Evolutionary conservation across 2,329 filamentous ascomycete genomes (phyloP).

Genomic region (Penicillium corylophilum): DNA sequence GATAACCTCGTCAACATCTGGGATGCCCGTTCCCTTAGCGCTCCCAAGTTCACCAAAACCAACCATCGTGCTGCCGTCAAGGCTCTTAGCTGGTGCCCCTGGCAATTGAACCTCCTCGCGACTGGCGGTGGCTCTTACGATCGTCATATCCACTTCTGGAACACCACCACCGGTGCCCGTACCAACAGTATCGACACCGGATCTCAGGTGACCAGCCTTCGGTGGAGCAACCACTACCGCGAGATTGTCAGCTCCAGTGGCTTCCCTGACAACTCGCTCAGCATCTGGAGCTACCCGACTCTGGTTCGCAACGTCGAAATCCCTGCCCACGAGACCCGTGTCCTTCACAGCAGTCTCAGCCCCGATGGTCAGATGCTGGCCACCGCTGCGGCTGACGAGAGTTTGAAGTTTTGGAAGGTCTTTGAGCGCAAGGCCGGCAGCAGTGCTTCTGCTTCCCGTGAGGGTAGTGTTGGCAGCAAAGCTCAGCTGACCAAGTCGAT

Average conservation of each 20-base stretch:
- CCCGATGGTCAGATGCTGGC: slow-evolving; percentile 98
- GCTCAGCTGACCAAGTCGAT: slow-evolving; percentile 90
- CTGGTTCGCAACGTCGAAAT: slow-evolving; percentile 97
- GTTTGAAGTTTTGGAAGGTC: slow-evolving; percentile 99
- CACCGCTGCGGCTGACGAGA: slow-evolving; percentile 93
- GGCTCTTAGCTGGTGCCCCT: slow-evolving; percentile 97
- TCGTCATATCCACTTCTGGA: slow-evolving; percentile 99
- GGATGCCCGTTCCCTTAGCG: slow-evolving; percentile 89
- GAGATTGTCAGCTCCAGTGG: slow-evolving; percentile 97
- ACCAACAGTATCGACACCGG: slow-evolving; percentile 99
- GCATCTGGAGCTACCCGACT: slow-evolving; percentile 98
- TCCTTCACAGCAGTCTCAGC: slow-evolving; percentile 94
- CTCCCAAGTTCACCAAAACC: slow-evolving; percentile 98
- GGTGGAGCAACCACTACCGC: slow-evolving; percentile 95
- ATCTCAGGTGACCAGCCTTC: slow-evolving; percentile 91
- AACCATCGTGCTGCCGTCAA: slow-evolving; percentile 99
- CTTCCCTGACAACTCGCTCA: slow-evolving; percentile 98
- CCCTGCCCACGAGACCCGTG: slow-evolving; percentile 92
- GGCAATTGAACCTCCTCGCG: slow-evolving; percentile 95
- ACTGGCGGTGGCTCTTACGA: slow-evolving; percentile 96
- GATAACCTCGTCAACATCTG: slow-evolving; percentile 99
- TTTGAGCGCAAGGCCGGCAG: slow-evolving; percentile 96
- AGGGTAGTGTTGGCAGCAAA: slow-evolving; percentile 70
- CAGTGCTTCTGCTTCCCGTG: slow-evolving; percentile 60
- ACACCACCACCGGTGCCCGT: slow-evolving; percentile 93